Evolutionary conservation across 208 protist species (phyloP).

Genomic region (Polymyxa betae): DNA sequence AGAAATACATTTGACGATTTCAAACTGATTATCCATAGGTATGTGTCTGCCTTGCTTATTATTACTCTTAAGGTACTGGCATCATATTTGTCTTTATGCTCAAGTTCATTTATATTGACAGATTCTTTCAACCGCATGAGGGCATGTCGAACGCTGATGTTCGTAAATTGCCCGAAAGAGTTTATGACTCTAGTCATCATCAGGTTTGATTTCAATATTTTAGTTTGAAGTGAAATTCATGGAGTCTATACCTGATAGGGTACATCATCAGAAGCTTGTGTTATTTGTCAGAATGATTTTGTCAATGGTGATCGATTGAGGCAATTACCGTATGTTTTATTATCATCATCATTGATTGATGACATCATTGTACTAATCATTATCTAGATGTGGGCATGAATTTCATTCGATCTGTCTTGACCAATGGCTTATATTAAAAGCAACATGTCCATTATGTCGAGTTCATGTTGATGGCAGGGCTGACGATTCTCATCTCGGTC

Average conservation of each 20-base stretch:
- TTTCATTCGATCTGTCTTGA: constrained; percentile 38
- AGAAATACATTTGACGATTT: not conserved
- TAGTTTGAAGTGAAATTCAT: not conserved
- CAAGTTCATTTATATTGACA: not conserved
- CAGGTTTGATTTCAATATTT: not conserved
- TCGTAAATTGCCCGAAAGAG: not conserved
- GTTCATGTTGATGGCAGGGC: not conserved
- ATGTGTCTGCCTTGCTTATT: constrained; percentile 45
- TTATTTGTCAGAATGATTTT: constrained; percentile 34
- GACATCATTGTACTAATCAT: not conserved
- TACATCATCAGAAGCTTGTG: not conserved
- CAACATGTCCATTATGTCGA: constrained; percentile 36
- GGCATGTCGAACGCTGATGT: constrained; percentile 45
- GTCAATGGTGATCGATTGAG: constrained; percentile 20
- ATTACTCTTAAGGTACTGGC: constrained; percentile 10
- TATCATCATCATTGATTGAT: not conserved
- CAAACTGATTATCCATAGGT: not conserved
- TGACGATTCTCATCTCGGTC: not conserved
- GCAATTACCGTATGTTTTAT: constrained; percentile 31
- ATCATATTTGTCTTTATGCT: not conserved
- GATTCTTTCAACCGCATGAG: constrained; percentile 43
- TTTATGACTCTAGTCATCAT: not conserved
- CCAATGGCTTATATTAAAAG: constrained; percentile 43
- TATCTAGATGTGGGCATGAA: constrained; percentile 35
- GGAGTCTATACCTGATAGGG: not conserved